A percentile compares a stretch with the other conserved stretches of the same genome.
These are phyloP conservation scores for Alternaria panax DNA, from an alignment of 2,329 filamentous ascomycete genomes.

Conservation along the genomic window DNA sequence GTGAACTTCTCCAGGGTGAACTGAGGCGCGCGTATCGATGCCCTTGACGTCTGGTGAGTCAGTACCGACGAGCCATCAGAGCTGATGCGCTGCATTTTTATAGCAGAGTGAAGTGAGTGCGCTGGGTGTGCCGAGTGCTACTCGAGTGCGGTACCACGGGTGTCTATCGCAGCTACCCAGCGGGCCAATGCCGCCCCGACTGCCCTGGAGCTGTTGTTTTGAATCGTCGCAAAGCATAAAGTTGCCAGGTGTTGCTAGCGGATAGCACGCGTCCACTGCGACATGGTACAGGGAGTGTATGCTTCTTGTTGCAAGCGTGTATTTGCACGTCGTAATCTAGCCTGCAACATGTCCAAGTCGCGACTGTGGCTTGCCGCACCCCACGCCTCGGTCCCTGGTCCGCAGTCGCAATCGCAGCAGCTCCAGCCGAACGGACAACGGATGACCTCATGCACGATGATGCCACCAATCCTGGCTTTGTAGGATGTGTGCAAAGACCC, in stretches of 20 bases:
- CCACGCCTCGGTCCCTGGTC: conserved; percentile 28
- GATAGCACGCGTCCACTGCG: neutral
- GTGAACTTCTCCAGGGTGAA: conserved; percentile 83
- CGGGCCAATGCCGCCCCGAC: conserved; percentile 19
- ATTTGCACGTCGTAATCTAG: neutral
- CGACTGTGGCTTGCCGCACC: conserved; percentile 39
- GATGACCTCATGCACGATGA: conserved; percentile 28
- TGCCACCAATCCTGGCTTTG: conserved; percentile 2
- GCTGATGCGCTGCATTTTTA: conserved; percentile 46
- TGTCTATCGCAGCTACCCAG: conserved; percentile 21
- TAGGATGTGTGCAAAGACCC: neutral
- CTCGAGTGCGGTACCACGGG: conserved; percentile 10
- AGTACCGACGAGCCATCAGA: conserved; percentile 54
- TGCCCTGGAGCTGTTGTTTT: conserved; percentile 21
- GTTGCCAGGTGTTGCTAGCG: neutral
- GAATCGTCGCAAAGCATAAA: conserved; percentile 23
- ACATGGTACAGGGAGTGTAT: neutral
- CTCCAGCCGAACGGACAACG: conserved; percentile 16
- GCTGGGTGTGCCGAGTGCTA: conserved; percentile 3
- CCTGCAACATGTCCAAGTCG: neutral
- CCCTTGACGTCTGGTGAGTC: conserved; percentile 50
- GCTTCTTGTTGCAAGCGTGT: neutral
- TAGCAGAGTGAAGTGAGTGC: neutral
- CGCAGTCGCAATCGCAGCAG: conserved; percentile 19
- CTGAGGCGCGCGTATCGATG: conserved; percentile 61